A percentile compares a stretch with the other conserved stretches of the same genome.
Conservation (phyloP, 495 filamentous ascomycete genomes). For the Tuber umbilicatum region DNA sequence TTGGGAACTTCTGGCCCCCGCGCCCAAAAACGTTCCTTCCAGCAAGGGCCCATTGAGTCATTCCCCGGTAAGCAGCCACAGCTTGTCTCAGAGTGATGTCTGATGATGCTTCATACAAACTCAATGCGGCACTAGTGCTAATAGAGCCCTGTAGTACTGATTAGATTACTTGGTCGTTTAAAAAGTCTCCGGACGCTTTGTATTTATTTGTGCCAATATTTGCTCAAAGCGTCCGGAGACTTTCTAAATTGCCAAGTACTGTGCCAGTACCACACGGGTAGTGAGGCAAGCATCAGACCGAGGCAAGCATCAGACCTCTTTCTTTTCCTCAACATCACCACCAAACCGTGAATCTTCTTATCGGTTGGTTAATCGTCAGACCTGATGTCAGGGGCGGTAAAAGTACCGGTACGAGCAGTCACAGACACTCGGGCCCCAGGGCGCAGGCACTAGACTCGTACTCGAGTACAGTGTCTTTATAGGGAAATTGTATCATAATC, state of each 20-base stretch:
- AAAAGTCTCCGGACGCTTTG: too few species aligned
- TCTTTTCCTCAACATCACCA: background rate
- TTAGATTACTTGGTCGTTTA: too few species aligned
- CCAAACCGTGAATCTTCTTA: background rate
- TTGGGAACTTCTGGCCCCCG: background rate
- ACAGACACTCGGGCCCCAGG: background rate
- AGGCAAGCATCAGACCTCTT: background rate
- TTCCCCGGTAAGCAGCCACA: background rate
- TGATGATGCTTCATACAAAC: background rate
- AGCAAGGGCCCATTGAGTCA: background rate
- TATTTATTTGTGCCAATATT: too few species aligned
- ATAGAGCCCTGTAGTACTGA: background rate
- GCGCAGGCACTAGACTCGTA: too few species aligned
- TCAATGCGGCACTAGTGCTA: background rate
- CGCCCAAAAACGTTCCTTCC: background rate
- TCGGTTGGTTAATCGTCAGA: background rate
- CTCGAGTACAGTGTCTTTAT: background rate
- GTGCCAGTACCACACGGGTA: background rate
- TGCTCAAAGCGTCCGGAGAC: too few species aligned
- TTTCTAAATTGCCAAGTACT: too few species aligned
- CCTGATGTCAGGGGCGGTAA: background rate
- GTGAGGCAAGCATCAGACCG: background rate
- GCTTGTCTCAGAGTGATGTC: background rate
- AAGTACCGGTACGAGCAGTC: too few species aligned
- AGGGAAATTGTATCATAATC: background rate